Conservation (phyloP, 2,329 filamentous ascomycete genomes). For the Plenodomus lindquistii region DNA sequence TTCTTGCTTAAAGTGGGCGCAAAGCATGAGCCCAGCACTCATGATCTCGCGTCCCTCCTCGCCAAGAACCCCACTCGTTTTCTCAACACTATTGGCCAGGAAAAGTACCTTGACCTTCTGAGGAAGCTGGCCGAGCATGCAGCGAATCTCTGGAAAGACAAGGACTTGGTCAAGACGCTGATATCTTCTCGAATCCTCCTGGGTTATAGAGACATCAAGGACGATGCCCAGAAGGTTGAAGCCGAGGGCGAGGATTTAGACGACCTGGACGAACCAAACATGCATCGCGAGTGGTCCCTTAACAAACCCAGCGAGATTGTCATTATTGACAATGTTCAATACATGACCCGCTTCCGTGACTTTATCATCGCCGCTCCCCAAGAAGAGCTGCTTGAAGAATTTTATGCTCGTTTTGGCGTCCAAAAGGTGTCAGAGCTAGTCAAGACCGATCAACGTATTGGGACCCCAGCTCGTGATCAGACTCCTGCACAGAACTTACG, state of each 20-base stretch:
- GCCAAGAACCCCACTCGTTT: conserved; percentile 82
- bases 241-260: conserved; percentile 48
- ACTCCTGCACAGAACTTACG: conserved; percentile 69
- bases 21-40: conserved; percentile 85
- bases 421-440: conserved; percentile 76
- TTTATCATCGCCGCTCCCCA: conserved; percentile 84
- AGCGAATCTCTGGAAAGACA: conserved; percentile 73
- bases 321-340: conserved; percentile 51
- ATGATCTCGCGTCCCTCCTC: conserved; percentile 82
- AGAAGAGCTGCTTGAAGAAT: conserved; percentile 81
- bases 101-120: conserved; percentile 85
- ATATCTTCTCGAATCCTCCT: conserved; percentile 76
- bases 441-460: conserved; percentile 75
- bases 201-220: conserved; percentile 74
- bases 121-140: conserved; percentile 78
- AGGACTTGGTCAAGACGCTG: conserved; percentile 75
- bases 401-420: conserved; percentile 82
- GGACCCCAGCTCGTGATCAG: conserved; percentile 68
- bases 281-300: conserved; percentile 74
- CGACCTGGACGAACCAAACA: conserved; percentile 51
- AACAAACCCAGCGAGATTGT: conserved; percentile 78
- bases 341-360: conserved; percentile 85
- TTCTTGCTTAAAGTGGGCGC: conserved; percentile 89
- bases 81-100: conserved; percentile 76
- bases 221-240: conserved; percentile 53